Evolutionary conservation across 2,329 filamentous ascomycete species (phyloP).

Genomic region (Hymenoscyphus linearis): DNA sequence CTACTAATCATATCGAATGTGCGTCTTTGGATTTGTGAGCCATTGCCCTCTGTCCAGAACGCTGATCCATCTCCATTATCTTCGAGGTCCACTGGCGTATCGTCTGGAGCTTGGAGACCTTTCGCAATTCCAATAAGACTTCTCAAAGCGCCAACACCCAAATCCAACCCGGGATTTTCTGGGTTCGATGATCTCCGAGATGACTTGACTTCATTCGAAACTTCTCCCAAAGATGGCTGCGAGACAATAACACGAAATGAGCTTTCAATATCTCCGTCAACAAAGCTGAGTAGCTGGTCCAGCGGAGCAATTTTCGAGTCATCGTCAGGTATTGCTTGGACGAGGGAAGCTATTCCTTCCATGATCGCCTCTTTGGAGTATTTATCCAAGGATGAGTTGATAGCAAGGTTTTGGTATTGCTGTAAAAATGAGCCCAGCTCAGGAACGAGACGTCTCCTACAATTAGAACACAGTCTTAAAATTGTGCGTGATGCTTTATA

Average conservation of each 20-base stretch:
- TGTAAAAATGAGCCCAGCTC: constrained; percentile 65
- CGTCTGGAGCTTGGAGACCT: constrained; percentile 63
- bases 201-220: not conserved
- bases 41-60: constrained; percentile 45
- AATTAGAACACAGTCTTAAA: constrained; percentile 67
- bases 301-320: constrained; percentile 49
- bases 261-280: constrained; percentile 56
- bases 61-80: constrained; percentile 43
- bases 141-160: constrained; percentile 47
- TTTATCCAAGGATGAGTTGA: constrained; percentile 55
- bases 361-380: constrained; percentile 68
- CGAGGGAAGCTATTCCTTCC: constrained; percentile 67
- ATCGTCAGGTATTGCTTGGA: constrained; percentile 63
- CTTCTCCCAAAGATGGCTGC: constrained; percentile 25
- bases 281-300: constrained; percentile 52
- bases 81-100: constrained; percentile 64
- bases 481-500: constrained; percentile 71
- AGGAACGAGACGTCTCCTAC: constrained; percentile 60
- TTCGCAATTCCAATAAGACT: constrained; percentile 67
- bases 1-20: constrained; percentile 47
- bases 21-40: constrained; percentile 44
- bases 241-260: constrained; percentile 26
- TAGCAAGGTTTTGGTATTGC: constrained; percentile 64
- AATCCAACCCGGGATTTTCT: constrained; percentile 30
- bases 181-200: not conserved